These are phyloP conservation scores for Tetrastigma voinierianum DNA, from an alignment of 164 flowering plant genomes.

Conservation along the genomic window DNA sequence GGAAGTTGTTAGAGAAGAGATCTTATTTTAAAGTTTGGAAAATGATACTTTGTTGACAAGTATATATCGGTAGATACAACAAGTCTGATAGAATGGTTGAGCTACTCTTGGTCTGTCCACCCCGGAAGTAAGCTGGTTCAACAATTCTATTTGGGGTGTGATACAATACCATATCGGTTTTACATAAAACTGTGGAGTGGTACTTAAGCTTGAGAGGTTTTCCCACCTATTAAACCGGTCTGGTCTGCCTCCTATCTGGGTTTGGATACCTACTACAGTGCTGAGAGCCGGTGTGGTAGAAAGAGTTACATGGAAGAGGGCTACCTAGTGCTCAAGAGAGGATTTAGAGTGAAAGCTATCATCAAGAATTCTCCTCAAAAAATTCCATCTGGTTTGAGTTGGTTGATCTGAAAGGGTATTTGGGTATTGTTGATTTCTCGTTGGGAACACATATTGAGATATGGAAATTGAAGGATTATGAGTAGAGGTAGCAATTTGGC, in stretches of 20 bases:
- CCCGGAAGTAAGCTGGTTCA: conserved; percentile 67
- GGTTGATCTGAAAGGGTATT: conserved; percentile 2
- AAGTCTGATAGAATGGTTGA: conserved; percentile 79
- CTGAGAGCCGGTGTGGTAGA: no score
- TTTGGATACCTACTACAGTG: no score
- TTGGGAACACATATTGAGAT: conserved; percentile 2
- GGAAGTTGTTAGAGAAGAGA: neutral
- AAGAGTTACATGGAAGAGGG: no score
- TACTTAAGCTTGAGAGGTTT: no score
- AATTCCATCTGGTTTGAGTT: neutral
- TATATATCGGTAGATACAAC: conserved; percentile 43
- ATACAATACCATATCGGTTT: no score
- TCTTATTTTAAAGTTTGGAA: neutral
- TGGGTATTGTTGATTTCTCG: conserved; percentile 7
- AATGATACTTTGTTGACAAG: neutral
- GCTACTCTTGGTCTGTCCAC: conserved; percentile 75
- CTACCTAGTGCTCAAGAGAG: no score
- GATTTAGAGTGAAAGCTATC: no score
- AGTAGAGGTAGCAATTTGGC: no score
- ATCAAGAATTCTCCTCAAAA: neutral
- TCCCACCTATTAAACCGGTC: no score
- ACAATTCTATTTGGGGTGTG: conserved; percentile 56
- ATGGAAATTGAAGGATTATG: conserved; percentile 19
- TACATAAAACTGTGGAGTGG: no score
- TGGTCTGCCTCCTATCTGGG: no score